Conservation (phyloP, 2,329 filamentous ascomycete species). For the Paracamarosporium sp. region DNA sequence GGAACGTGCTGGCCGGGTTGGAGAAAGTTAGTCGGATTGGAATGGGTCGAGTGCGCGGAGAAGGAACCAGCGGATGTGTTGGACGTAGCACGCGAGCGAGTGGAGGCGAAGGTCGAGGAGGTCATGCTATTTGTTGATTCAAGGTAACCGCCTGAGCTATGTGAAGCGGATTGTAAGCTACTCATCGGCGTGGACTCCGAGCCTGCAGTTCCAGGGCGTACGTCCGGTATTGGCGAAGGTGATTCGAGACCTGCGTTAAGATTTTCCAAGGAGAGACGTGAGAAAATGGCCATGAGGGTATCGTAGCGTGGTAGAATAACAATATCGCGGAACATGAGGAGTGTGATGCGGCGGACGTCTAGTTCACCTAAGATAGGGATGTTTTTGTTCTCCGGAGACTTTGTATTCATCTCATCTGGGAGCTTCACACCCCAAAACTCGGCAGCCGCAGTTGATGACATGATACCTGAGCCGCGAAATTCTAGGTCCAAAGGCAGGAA, state of each 20-base stretch:
- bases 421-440: slow-evolving; percentile 87
- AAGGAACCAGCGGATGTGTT: slow-evolving; percentile 71
- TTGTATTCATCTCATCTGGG: slow-evolving; percentile 55
- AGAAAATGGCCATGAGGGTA: slow-evolving; percentile 86
- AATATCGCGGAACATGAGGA: slow-evolving; percentile 86
- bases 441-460: slow-evolving; percentile 77
- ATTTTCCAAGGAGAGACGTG: slow-evolving; percentile 84
- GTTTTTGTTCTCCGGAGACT: slow-evolving; percentile 50
- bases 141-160: slow-evolving; percentile 78
- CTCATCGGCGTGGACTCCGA: slow-evolving; percentile 55
- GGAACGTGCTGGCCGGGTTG: slow-evolving; percentile 27
- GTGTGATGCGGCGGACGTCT: slow-evolving; percentile 86
- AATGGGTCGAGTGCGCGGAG: slow-evolving; percentile 44
- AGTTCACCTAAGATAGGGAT: slow-evolving; percentile 63
- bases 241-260: slow-evolving; percentile 54
- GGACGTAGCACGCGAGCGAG: slow-evolving; percentile 79
- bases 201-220: slow-evolving; percentile 42
- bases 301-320: slow-evolving; percentile 91
- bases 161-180: slow-evolving; percentile 73
- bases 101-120: slow-evolving; percentile 53
- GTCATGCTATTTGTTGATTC: slow-evolving; percentile 67
- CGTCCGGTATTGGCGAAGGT: slow-evolving; percentile 33
- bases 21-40: slow-evolving; percentile 34
- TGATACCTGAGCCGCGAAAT: slow-evolving; percentile 84
- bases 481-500: slow-evolving; percentile 93